Conservation (phyloP, 2,329 filamentous ascomycete species). For the Pseudovirgaria hyperparasitica region DNA sequence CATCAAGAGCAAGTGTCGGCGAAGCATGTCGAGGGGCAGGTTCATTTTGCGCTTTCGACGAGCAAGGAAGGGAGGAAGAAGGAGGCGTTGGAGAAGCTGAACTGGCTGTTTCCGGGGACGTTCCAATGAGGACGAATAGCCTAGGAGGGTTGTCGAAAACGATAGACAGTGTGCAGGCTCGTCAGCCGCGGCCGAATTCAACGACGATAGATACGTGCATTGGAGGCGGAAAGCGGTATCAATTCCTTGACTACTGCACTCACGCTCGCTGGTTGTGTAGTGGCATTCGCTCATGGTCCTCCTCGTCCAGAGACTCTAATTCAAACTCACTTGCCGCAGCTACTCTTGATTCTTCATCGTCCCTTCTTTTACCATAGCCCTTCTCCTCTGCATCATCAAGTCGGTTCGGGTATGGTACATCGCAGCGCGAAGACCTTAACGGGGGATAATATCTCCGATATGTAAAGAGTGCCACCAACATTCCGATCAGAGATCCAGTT, state of each 20-base stretch:
- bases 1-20: slow-evolving; percentile 63
- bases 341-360: slow-evolving; percentile 29
- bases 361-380: slow-evolving; percentile 27
- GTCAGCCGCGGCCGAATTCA: no score
- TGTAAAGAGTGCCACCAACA: slow-evolving; percentile 42
- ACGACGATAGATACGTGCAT: no score
- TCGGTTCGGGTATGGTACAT: slow-evolving; percentile 34
- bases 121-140: slow-evolving; percentile 42
- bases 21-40: slow-evolving; percentile 66
- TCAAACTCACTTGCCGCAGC: slow-evolving; percentile 21
- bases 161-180: no score
- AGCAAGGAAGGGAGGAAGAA: slow-evolving; percentile 59
- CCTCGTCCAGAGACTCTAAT: slow-evolving; percentile 16
- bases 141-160: no score
- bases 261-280: no score
- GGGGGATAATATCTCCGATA: slow-evolving; percentile 49
- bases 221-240: no score
- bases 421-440: slow-evolving; percentile 37
- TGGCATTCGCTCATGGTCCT: no score
- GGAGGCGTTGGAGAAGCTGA: slow-evolving; percentile 66
- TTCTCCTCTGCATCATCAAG: slow-evolving; percentile 16
- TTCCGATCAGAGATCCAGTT: slow-evolving; percentile 40
- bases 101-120: slow-evolving; percentile 81
- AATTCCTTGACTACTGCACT: no score
- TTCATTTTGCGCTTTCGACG: slow-evolving; percentile 72